Evolutionary conservation across 768 basidiomycete species (phyloP).

Genomic region (Holtermanniella nyarrowii): DNA sequence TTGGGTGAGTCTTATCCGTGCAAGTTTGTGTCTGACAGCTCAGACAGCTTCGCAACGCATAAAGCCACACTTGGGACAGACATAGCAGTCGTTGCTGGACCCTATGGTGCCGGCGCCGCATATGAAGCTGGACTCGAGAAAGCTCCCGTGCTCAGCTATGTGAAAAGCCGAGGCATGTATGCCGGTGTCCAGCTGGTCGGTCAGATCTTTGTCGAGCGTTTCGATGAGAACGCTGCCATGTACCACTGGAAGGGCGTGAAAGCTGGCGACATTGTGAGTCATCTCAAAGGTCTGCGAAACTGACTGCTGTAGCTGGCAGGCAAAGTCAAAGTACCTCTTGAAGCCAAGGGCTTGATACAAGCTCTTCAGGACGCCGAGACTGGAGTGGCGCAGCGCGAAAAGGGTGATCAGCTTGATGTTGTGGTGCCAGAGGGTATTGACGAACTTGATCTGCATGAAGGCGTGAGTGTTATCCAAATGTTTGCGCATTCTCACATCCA

Average conservation of each 20-base stretch:
- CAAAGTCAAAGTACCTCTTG: slow-evolving; percentile 30
- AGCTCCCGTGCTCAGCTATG: slow-evolving; percentile 38
- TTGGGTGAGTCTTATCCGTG: slow-evolving; percentile 8
- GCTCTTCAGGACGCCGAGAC: slow-evolving; percentile 34
- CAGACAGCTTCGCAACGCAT: slow-evolving; percentile 36
- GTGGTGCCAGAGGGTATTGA: slow-evolving; percentile 13
- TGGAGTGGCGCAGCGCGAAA: slow-evolving; percentile 26
- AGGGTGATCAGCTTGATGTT: slow-evolving; percentile 25
- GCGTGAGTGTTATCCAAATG: slow-evolving; percentile 8
- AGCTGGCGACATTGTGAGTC: slow-evolving; percentile 37
- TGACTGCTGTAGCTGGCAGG: slow-evolving; percentile 26
- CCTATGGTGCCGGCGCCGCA: slow-evolving; percentile 39
- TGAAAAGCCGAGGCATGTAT: slow-evolving; percentile 36
- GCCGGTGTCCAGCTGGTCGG: slow-evolving; percentile 40
- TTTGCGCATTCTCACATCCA: slow-evolving; percentile 1
- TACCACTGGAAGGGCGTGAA: slow-evolving; percentile 39
- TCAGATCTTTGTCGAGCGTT: slow-evolving; percentile 38
- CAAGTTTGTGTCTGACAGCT: background rate
- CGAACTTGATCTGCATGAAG: slow-evolving; percentile 9
- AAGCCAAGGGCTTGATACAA: slow-evolving; percentile 22
- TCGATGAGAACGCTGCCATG: slow-evolving; percentile 39
- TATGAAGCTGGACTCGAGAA: slow-evolving; percentile 36
- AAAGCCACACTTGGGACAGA: slow-evolving; percentile 38
- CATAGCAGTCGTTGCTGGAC: slow-evolving; percentile 37
- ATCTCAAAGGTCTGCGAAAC: background rate